Base-by-base conservation (phyloP, 139 green algal species). In the Spirogloea muscicola region DNA sequence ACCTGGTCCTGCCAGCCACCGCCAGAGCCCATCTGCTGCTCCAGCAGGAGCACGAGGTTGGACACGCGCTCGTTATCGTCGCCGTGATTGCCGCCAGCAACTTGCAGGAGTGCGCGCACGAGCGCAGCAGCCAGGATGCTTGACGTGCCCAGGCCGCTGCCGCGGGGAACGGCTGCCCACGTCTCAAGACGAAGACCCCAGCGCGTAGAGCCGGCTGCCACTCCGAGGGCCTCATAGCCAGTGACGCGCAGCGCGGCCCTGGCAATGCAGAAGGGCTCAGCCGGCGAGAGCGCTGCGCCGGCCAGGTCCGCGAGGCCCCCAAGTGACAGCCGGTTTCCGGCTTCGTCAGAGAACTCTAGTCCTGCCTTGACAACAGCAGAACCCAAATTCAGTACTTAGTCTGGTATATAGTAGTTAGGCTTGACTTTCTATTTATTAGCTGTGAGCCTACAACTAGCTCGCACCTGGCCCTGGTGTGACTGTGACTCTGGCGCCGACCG, bases 1-100 rank as follows among this genome's bases (percentile, higher is more conserved):
- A n/a, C n/a, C 59, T 84, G 78, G 71, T 84, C 78, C 57, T 84
- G 78, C 78, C 78, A 84, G 7, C 78, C 78, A 33, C 78, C 78
- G n/a, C 78, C 78, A 1, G 78, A 77, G 40, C 68, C 68, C 71
- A 84, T 84, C 38, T 64, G 36, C 41, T 82, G 72, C 55, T 84
- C 78, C 62, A 78, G 29, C 21, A 79, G 42, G 21, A 84, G 65
- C 3, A 84, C 78, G 48, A 73, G n/a, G 33, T 81, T 60, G 48
- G 40, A 61, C 16, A 80, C 69, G 21, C 60, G 36, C 49, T 64
- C 49, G 42, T 80, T 67, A 13, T n/a, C n/a, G n/a, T n/a, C n/a
- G n/a, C n/a, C n/a, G n/a, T n/a, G n/a, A n/a, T n/a, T n/a, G n/a
- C n/a, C n/a, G n/a, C n/a, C n/a, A n/a, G n/a, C n/a, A n/a, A 70